Evolutionary conservation across 148 eudicot genomes (phyloP).

Genomic region (Cornus florida): DNA sequence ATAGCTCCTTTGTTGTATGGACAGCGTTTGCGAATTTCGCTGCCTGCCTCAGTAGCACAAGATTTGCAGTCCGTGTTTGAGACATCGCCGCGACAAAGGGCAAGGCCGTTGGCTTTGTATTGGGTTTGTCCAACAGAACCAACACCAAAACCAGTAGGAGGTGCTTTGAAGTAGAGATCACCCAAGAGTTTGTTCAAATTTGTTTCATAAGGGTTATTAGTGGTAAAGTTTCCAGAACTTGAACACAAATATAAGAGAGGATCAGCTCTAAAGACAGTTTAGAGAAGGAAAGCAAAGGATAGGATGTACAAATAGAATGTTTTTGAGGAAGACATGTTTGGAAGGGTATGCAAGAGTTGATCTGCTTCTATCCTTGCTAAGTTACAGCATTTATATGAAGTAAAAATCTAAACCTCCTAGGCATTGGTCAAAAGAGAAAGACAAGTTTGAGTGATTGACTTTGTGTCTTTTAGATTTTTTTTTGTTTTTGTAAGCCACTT

Average conservation of each 20-base stretch:
- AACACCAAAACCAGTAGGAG: constrained; percentile 27
- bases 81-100: constrained; percentile 39
- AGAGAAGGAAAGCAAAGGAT: constrained; percentile 6
- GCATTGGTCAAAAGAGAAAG: background rate
- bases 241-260: constrained; percentile 19
- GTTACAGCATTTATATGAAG: background rate
- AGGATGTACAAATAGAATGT: background rate
- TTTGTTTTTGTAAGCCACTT: no score
- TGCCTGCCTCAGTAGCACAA: constrained; percentile 22
- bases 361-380: background rate
- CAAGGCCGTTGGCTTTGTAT: constrained; percentile 27
- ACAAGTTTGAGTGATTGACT: background rate
- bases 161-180: constrained; percentile 12
- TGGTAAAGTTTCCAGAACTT: constrained; percentile 2
- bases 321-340: background rate
- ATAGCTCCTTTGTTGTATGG: no score
- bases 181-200: constrained; percentile 24
- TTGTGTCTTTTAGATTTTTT: background rate
- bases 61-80: constrained; percentile 17
- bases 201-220: constrained; percentile 11
- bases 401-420: background rate
- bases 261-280: background rate
- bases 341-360: background rate
- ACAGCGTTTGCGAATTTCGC: constrained; percentile 13
- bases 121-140: constrained; percentile 11